Percentiles rank a stretch among this genome's conserved stretches.
phyloP scores from a whole-genome alignment of 352 stramenopile species.

The Aphanomyces cochlioides region DNA sequence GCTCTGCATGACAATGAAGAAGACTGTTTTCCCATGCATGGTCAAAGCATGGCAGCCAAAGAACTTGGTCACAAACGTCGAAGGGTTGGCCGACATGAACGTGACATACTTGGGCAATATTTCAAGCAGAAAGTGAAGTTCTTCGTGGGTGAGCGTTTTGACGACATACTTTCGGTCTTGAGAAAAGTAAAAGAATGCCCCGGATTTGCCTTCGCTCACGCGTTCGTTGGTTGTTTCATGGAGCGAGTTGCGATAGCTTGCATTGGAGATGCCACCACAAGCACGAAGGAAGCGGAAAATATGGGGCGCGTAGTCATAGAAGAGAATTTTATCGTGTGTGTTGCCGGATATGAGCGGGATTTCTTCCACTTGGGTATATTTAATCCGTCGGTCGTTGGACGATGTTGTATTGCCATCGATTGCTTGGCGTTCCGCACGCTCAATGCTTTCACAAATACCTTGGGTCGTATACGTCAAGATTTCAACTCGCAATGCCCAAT shows the following conservation, averaged over 20 bases:
- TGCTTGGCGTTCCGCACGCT: conserved; percentile 59
- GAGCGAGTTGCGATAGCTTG: conserved; percentile 62
- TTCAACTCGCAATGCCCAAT: conserved; percentile 80
- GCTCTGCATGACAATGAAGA: conserved; percentile 83
- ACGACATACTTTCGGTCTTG: conserved; percentile 81
- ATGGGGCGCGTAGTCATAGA: conserved; percentile 77
- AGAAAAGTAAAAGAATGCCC: conserved; percentile 81
- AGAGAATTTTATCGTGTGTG: conserved; percentile 58
- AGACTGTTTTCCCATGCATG: conserved; percentile 82
- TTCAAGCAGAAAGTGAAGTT: conserved; percentile 66
- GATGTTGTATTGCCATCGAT: conserved; percentile 42
- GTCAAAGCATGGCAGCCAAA: conserved; percentile 77
- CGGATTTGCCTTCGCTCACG: conserved; percentile 78
- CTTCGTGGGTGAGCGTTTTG: conserved; percentile 72
- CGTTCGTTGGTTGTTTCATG: conserved; percentile 71
- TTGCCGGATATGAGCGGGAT: conserved; percentile 51
- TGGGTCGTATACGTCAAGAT: conserved; percentile 84
- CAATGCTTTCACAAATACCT: conserved; percentile 75
- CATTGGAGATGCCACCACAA: conserved; percentile 55
- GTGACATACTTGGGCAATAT: conserved; percentile 72
- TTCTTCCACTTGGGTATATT: conserved; percentile 72
- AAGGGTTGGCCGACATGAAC: conserved; percentile 42
- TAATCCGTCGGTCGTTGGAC: conserved; percentile 50
- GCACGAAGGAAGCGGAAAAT: conserved; percentile 69
- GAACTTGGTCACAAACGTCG: conserved; percentile 79